phyloP scores from a whole-genome alignment of 2,329 filamentous ascomycete species.

The Epichloe typhina region DNA sequence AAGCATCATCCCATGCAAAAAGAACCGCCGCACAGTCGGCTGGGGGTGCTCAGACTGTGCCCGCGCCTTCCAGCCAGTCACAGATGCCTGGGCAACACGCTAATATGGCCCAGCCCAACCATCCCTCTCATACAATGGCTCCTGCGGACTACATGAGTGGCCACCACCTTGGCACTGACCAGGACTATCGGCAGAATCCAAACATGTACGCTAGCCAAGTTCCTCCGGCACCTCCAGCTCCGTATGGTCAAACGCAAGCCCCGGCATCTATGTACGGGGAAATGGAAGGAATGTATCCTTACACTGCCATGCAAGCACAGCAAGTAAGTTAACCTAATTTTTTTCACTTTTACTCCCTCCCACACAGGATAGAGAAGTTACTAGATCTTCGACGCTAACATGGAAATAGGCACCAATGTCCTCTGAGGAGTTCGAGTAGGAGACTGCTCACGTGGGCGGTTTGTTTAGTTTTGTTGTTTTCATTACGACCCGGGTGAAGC shows the following conservation, averaged over 20 bases:
- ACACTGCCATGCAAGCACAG: constrained; percentile 67
- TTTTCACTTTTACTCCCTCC: neutral
- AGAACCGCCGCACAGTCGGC: constrained; percentile 44
- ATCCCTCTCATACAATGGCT: constrained; percentile 43
- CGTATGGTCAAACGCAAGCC: constrained; percentile 66
- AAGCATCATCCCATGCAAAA: constrained; percentile 77
- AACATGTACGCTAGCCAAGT: constrained; percentile 75
- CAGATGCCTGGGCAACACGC: constrained; percentile 40
- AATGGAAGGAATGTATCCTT: constrained; percentile 76
- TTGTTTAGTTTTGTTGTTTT: neutral
- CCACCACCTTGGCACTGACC: constrained; percentile 52
- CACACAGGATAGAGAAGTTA: neutral
- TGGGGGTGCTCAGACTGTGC: constrained; percentile 28
- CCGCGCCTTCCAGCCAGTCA: constrained; percentile 35
- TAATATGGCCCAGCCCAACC: constrained; percentile 39
- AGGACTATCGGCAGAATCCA: constrained; percentile 67
- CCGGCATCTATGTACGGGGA: constrained; percentile 59
- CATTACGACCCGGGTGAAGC: neutral
- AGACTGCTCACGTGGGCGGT: neutral
- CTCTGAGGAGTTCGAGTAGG: constrained; percentile 33
- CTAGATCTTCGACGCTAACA: neutral
- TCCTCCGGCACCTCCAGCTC: constrained; percentile 55
- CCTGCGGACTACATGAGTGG: constrained; percentile 49
- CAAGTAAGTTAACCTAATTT: constrained; percentile 44
- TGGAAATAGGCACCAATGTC: constrained; percentile 27